A percentile compares a stretch with the other conserved stretches of the same genome.
Evolutionary conservation across 768 basidiomycete species (phyloP).

Genomic region (Lactifluus pinguis): DNA sequence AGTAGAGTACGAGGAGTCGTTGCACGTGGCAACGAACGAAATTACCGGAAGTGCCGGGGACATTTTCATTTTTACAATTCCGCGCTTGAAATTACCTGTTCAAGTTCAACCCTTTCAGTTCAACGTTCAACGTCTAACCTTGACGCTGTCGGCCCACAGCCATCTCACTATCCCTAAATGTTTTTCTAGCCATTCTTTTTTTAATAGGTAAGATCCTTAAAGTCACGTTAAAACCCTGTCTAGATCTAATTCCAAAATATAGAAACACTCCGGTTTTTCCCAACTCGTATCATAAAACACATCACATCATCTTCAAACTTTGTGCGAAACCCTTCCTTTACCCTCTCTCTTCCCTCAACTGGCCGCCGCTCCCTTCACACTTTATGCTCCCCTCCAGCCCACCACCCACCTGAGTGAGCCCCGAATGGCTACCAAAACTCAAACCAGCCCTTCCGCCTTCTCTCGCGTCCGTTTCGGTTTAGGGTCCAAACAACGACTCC

Average conservation of each 20-base stretch:
- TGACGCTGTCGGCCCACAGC: neutral
- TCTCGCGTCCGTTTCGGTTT: conserved; percentile 34
- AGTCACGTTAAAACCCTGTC: neutral
- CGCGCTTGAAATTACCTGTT: neutral
- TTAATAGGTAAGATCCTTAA: neutral
- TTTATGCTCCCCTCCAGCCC: conserved; percentile 1
- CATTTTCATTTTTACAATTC: neutral
- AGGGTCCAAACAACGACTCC: conserved; percentile 19
- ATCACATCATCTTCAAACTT: neutral
- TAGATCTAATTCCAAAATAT: neutral
- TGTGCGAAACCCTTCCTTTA: conserved; percentile 9
- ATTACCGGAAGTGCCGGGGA: neutral
- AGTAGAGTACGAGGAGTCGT: neutral
- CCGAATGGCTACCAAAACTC: conserved; percentile 30
- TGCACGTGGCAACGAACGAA: conserved; percentile 11
- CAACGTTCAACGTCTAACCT: neutral
- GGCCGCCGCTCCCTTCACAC: neutral
- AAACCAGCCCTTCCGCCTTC: conserved; percentile 26
- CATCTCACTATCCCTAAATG: neutral
- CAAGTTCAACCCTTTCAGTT: too few relatives aligned
- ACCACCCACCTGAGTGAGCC: conserved; percentile 2
- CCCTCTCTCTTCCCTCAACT: neutral
- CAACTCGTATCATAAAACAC: conserved; percentile 5
- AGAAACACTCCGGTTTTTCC: neutral
- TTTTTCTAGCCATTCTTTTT: conserved; percentile 1